Percentiles rank a stretch among this genome's conserved stretches.
Conservation (phyloP, 2,329 filamentous ascomycete genomes). For the Plectosphaerella sp. region DNA sequence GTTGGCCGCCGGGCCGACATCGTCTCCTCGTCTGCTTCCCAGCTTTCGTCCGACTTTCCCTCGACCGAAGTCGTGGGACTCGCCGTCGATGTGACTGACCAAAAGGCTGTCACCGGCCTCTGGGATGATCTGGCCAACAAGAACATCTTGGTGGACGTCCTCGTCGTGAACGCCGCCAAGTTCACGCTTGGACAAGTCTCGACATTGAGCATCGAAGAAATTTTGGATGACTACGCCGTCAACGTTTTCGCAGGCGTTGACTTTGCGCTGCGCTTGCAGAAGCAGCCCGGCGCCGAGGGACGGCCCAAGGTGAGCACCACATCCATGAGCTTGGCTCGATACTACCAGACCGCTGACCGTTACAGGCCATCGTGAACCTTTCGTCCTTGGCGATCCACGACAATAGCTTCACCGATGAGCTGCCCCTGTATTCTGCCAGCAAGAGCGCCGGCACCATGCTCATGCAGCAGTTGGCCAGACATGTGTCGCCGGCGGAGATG, state of each 20-base stretch:
- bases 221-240: slow-evolving; percentile 7
- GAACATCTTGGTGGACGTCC: slow-evolving; percentile 18
- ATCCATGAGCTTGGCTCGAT: neutral
- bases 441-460: slow-evolving; percentile 30
- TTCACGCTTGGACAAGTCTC: slow-evolving; percentile 1
- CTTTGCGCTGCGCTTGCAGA: slow-evolving; percentile 19
- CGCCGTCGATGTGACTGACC: neutral
- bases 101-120: neutral
- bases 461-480: slow-evolving; percentile 31
- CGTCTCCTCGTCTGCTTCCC: slow-evolving; percentile 21
- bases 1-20: slow-evolving; percentile 26
- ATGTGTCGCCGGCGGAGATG: slow-evolving; percentile 23
- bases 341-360: neutral
- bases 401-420: slow-evolving; percentile 12
- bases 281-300: slow-evolving; percentile 18
- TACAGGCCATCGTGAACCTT: slow-evolving; percentile 24
- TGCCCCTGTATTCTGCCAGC: slow-evolving; percentile 27
- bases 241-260: slow-evolving; percentile 10
- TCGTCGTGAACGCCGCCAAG: slow-evolving; percentile 18
- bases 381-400: slow-evolving; percentile 23
- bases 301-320: slow-evolving; percentile 10
- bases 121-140: slow-evolving; percentile 7
- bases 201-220: slow-evolving; percentile 4
- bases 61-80: neutral
- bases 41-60: slow-evolving; percentile 9